phyloP scores from a whole-genome alignment of 345 rosid genomes.

The Boechera stricta region DNA sequence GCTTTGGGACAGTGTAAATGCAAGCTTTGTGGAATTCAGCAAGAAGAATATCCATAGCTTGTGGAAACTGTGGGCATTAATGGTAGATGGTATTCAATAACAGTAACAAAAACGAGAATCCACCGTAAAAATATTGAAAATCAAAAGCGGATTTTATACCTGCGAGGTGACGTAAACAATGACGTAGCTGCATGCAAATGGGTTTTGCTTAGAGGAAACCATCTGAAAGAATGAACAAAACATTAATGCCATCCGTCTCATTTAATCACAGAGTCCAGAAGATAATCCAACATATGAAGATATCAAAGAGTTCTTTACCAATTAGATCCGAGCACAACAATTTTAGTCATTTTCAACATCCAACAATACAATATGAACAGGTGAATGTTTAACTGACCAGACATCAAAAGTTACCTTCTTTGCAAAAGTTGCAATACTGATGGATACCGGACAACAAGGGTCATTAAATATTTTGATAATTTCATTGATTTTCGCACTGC shows the following conservation, averaged over 20 bases:
- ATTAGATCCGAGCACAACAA: not conserved
- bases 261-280: conserved; percentile 8
- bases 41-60: conserved; percentile 79
- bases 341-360: conserved; percentile 29
- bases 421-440: conserved; percentile 69
- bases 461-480: conserved; percentile 69
- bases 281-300: conserved; percentile 19
- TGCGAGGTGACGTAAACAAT: conserved; percentile 74
- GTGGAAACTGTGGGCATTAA: conserved; percentile 65
- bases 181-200: conserved; percentile 76
- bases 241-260: conserved; percentile 3
- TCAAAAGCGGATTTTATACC: conserved; percentile 51
- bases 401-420: conserved; percentile 67
- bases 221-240: conserved; percentile 56
- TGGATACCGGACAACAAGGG: conserved; percentile 75
- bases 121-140: not conserved
- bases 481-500: conserved; percentile 77
- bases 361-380: conserved; percentile 6
- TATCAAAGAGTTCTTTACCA: conserved; percentile 15
- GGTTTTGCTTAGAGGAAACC: conserved; percentile 58
- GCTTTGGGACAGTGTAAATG: conserved; percentile 90
- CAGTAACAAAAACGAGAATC: not conserved
- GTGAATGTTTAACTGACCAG: conserved; percentile 20
- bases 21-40: conserved; percentile 90
- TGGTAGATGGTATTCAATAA: conserved; percentile 20